Evolutionary conservation across 164 flowering plant species (phyloP).

Genomic region (Hamamelis virginiana): DNA sequence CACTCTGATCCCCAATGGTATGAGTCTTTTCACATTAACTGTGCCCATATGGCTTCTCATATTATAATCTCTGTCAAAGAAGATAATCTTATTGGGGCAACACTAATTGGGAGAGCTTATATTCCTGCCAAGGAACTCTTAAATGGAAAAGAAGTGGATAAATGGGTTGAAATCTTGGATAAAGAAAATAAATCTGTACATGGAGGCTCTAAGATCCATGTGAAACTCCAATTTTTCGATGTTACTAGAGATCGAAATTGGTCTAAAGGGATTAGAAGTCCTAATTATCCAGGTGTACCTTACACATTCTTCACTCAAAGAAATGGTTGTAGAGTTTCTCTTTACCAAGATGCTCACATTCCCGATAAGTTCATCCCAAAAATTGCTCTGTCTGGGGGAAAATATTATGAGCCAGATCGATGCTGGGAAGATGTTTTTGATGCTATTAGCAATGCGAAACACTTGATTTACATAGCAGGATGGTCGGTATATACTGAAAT

Average conservation of each 20-base stretch:
- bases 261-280: constrained; percentile 42
- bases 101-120: constrained; percentile 63
- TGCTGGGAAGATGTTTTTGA: too few relatives aligned
- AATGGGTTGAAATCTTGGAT: constrained; percentile 43
- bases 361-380: constrained; percentile 22
- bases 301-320: constrained; percentile 51
- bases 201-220: constrained; percentile 47
- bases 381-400: constrained; percentile 27
- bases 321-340: constrained; percentile 45
- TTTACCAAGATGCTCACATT: constrained; percentile 66
- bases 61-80: too few relatives aligned
- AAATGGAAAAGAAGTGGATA: constrained; percentile 31
- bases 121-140: constrained; percentile 43
- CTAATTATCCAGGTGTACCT: constrained; percentile 42
- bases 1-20: too few relatives aligned
- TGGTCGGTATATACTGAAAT: constrained; percentile 53
- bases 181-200: constrained; percentile 40
- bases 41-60: constrained; percentile 55
- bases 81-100: constrained; percentile 51
- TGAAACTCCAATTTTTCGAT: constrained; percentile 34
- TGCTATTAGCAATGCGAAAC: constrained; percentile 49
- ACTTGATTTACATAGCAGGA: constrained; percentile 69
- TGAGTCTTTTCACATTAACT: constrained; percentile 59
- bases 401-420: constrained; percentile 33
- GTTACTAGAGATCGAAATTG: constrained; percentile 38